Conservation (phyloP, 768 basidiomycete species). For the Naematelia encephala region DNA sequence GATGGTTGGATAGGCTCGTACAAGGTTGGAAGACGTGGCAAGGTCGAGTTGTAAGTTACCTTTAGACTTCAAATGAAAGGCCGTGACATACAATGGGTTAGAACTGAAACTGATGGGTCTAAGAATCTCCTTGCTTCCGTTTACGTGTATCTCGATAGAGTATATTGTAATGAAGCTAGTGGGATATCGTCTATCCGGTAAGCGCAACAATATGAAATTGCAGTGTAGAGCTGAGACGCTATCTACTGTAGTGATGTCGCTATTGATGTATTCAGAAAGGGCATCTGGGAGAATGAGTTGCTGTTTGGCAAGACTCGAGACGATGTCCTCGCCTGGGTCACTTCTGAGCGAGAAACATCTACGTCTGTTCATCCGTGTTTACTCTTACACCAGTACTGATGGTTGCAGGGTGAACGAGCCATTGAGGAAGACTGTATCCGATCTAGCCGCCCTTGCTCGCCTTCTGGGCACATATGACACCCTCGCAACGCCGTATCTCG, state of each 20-base stretch:
- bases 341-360: slow-evolving; percentile 18
- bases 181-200: slow-evolving; percentile 18
- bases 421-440: slow-evolving; percentile 14
- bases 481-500: slow-evolving; percentile 22
- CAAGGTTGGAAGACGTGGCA: slow-evolving; percentile 33
- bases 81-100: no score
- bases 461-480: slow-evolving; percentile 14
- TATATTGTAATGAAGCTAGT: slow-evolving; percentile 22
- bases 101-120: no score
- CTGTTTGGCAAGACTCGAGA: slow-evolving; percentile 32
- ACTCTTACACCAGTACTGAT: slow-evolving; percentile 1
- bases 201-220: slow-evolving; percentile 7
- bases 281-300: slow-evolving; percentile 39
- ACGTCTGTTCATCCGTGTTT: no score
- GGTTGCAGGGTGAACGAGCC: slow-evolving; percentile 9
- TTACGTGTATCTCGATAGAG: slow-evolving; percentile 40
- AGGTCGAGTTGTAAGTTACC: slow-evolving; percentile 24
- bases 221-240: background rate
- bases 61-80: no score
- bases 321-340: slow-evolving; percentile 33
- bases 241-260: slow-evolving; percentile 19
- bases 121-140: slow-evolving; percentile 32
- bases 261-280: slow-evolving; percentile 27
- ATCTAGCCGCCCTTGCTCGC: slow-evolving; percentile 16
- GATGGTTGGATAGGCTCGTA: slow-evolving; percentile 23